A percentile compares a stretch with the other conserved stretches of the same genome.
Evolutionary conservation across 176 grass and related monocot genomes (phyloP).

Genomic region (Zea mays): DNA sequence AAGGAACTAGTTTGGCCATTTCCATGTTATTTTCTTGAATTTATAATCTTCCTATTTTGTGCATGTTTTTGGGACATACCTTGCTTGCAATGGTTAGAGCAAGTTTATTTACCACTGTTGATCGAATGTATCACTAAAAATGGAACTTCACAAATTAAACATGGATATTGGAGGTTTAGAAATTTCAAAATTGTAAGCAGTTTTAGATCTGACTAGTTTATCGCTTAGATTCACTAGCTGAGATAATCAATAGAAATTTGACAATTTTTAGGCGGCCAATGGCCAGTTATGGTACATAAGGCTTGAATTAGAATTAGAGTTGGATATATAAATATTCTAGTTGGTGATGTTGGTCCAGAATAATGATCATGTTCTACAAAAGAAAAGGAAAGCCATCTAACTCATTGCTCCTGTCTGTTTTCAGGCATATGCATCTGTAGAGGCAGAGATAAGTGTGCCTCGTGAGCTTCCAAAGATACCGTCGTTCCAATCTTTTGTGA

Average conservation of each 20-base stretch:
- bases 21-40: constrained; percentile 1
- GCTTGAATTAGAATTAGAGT: constrained; percentile 21
- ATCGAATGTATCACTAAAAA: background rate
- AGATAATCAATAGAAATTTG: constrained; percentile 15
- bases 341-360: background rate
- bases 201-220: background rate
- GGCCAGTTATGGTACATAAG: background rate
- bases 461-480: constrained; percentile 95
- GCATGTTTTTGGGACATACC: background rate
- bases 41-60: background rate
- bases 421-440: constrained; percentile 89
- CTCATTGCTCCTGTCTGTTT: constrained; percentile 13
- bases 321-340: constrained; percentile 10
- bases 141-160: background rate
- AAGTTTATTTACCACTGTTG: constrained; percentile 12
- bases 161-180: background rate
- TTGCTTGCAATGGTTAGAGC: constrained; percentile 16
- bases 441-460: constrained; percentile 68
- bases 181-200: background rate
- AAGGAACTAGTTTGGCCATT: background rate
- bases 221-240: constrained; percentile 5
- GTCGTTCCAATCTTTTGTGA: constrained; percentile 88
- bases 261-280: constrained; percentile 4
- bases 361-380: constrained; percentile 21
- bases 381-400: background rate